Evolutionary conservation across 805 yeast genomes (phyloP), one percentile per base, ranked within the genome.

Genomic region (Sugiyamaella americana): DNA sequence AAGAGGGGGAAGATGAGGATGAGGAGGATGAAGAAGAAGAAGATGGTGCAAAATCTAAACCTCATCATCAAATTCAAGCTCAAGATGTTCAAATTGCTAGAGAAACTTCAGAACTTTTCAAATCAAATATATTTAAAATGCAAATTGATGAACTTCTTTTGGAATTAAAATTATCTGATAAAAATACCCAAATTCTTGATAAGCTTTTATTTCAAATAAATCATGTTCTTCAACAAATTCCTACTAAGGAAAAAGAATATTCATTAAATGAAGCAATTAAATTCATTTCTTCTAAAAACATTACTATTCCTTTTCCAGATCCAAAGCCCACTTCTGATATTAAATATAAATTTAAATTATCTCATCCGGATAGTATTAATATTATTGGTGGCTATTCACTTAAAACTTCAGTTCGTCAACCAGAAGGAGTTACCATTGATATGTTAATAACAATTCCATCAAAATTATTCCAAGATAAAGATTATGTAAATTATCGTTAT

Each of bases 51-150:
- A 41, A 30, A 23, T 34, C 19, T 19, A 19, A 30, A 13, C 34
- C 43, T 4, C 38, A 40, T 16, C 24, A 34, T 41, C 16, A 46
- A 13, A 17, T 52, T 6, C 47, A 84, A 0, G 80, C 93, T 0
- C 89, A 87, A 56, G 96, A 93, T 49, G 80, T 91, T 40, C 96
- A 91, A 58, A 75, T 84, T 2, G 96, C 96, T 0, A 76, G 95
- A 57, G 97, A 89, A 63, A 86, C 97, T 1, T 93, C 95, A 1
- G 97, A 89, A 63, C 69, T 91, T 40, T 93, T 89, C 78, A 87
- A 89, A 60, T 87, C 96, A 5, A 93, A 89, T 65, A 88, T 93
- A 46, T 91, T 93, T 79, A 93, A 93, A 64, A 67, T 93, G 48
- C 96, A 93, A 68, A 88, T 93, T 51, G 98, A 89, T 66, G 98